phyloP scores from a whole-genome alignment of 768 basidiomycete genomes.

The Amanita phalloides region DNA sequence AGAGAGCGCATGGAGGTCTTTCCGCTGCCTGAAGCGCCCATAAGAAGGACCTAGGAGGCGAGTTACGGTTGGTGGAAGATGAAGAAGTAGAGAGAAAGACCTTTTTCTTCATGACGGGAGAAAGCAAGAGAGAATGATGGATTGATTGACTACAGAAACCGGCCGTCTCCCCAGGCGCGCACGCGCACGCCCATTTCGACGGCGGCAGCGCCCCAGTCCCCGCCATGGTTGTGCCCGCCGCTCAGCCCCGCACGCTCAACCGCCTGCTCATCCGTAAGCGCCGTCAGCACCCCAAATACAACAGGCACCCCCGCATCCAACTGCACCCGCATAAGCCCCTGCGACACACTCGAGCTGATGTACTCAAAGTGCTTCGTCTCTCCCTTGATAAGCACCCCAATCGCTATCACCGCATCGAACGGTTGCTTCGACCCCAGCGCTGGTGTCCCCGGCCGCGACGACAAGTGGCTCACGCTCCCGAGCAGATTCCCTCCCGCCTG shows the following conservation, averaged over 20 bases:
- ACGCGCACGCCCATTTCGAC: constrained; percentile 81
- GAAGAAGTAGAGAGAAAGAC: constrained; percentile 18
- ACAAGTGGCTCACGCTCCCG: constrained; percentile 25
- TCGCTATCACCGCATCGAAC: constrained; percentile 94
- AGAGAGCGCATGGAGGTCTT: constrained; percentile 99
- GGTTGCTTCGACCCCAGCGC: constrained; percentile 42
- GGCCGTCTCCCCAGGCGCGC: constrained; percentile 60
- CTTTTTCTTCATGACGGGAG: constrained; percentile 53
- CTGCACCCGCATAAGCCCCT: constrained; percentile 91
- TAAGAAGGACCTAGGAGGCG: constrained; percentile 72
- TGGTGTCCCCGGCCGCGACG: constrained; percentile 44
- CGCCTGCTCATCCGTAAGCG: constrained; percentile 88
- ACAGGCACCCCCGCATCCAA: constrained; percentile 90
- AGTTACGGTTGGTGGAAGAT: constrained; percentile 9
- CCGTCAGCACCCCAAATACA: constrained; percentile 94
- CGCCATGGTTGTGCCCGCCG: constrained; percentile 94
- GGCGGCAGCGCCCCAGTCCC: constrained; percentile 95
- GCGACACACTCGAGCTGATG: constrained; percentile 89
- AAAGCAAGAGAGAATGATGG: constrained; percentile 4
- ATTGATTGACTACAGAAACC: constrained; percentile 27
- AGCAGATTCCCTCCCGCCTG: constrained; percentile 62
- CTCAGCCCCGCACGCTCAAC: constrained; percentile 85
- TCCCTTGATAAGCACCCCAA: constrained; percentile 97
- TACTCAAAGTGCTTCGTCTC: constrained; percentile 99
- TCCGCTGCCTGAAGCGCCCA: constrained; percentile 93